Evolutionary conservation across 2,329 filamentous ascomycete species (phyloP), one percentile per base, ranked within the genome.

Genomic region (Penicillium sp.): DNA sequence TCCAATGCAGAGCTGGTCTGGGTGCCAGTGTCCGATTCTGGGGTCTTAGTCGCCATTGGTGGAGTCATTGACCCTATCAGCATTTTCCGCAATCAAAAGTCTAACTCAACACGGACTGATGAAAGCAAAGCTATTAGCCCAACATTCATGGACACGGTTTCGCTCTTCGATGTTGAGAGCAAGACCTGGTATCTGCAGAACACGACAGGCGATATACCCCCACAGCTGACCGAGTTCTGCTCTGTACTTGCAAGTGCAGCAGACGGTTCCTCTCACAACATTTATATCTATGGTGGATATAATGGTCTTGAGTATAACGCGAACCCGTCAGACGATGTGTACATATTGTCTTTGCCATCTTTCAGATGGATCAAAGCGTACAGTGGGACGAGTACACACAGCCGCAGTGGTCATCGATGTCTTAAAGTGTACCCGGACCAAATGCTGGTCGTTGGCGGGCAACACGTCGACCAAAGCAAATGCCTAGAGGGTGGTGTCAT

Each of bases 1-100:
- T 84, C 85, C 4, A 85, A 82, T 60, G 79, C 86, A 0, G 86
- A 88, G 54, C 75, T 88, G 1, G 85, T 88, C 1, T 91, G 88
- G 87, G 59, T 77, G 7, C 75, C 75, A 5, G 70, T 75, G 0
- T 70, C 72, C 1, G 62, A 70, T 1, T 62, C 64, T 2, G 75
- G 75, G 3, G 60, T 70, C 3, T 55, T 77, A 3, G 64, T 77
- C 6, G 70, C 68, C 3, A 70, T 77, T 34, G 75, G 75, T 5
- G 75, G 75, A 14, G 65, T 72, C 5, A 57, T 65, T 1, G 43
- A 72, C 11, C 66, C 70, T 1, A 60, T 60, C 16, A 50, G 55
- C 2, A 45, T 69, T 10, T 61, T 41, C 11, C 41, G 47, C 4
- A 50, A 56, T 16, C 43, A 21, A 1, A 52, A 45, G 5, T 36